Base-by-base conservation (phyloP, 2,329 filamentous ascomycete species). In the Claviceps fusiformis region DNA sequence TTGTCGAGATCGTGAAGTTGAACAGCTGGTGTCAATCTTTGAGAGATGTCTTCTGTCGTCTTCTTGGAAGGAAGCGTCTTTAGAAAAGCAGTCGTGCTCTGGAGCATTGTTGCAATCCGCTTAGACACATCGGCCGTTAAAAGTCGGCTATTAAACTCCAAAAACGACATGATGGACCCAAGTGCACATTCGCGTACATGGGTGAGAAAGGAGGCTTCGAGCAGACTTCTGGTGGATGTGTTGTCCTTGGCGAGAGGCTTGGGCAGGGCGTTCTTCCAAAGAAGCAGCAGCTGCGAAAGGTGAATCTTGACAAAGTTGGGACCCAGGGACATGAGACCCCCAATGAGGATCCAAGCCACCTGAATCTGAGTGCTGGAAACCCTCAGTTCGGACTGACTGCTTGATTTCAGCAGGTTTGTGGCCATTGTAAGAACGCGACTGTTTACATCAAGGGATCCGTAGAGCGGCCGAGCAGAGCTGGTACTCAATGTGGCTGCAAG, bases 221-320 rank as follows among this genome's bases (percentile, higher is more conserved):
- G 75, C 52, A 89, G 79, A 59, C 87, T 92, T 54, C 91, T 82
- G 59, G 92, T 84, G 0, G 86, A 82, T 52, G 89, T 89, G 61
- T 93, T 95, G 61, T 97, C 92, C 67, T 90, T 95, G 39, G 89
- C 85, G n/a, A 97, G 71, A 6, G 95, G 92, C 64, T 95, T 95
- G 0, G 95, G 92, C 11, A 98, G 77, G 0, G 93, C 92, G 68
- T 97, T 98, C 70, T 95, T 95, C 93, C 93, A 98, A 7, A 98
- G 75, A 9, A 98, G 74, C 55, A 98, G 82, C 27, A 98, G 77
- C 65, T 98, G 93, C 2, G 91, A 92, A 8, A 98, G 78, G 70
- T 98, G 93, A 29, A 97, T 97, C 71, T 98, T 98, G 69, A 97
- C 92, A 68, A 98, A 98, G 68, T 95, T 97, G 4, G 93, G 92